Percentiles rank a stretch among this genome's conserved stretches.
phyloP scores from a whole-genome alignment of 345 rosid genomes.

The Sisymbrium altissimum region DNA sequence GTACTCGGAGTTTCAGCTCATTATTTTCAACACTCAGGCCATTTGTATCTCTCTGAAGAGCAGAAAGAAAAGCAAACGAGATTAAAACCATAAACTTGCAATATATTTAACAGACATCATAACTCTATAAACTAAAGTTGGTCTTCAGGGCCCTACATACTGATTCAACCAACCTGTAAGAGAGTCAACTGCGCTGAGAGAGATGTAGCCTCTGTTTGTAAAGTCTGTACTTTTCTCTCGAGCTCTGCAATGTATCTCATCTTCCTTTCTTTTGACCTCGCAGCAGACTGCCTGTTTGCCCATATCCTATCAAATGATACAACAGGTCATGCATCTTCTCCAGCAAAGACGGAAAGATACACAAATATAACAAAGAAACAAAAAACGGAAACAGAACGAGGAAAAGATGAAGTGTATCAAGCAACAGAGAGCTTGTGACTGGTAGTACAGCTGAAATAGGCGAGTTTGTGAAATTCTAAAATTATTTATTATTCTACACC shows the following conservation, averaged over 20 bases:
- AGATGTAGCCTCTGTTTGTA: slow-evolving; percentile 86
- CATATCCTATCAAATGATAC: slow-evolving; percentile 57
- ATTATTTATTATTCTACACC: background rate
- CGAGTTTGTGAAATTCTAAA: background rate
- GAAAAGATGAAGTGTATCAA: background rate
- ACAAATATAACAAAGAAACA: background rate
- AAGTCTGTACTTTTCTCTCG: slow-evolving; percentile 80
- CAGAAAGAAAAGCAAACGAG: background rate
- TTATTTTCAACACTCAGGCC: slow-evolving; percentile 76
- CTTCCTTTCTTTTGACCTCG: slow-evolving; percentile 96
- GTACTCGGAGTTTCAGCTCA: slow-evolving; percentile 84
- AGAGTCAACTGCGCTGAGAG: slow-evolving; percentile 84
- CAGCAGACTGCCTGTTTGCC: slow-evolving; percentile 98
- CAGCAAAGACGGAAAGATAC: background rate
- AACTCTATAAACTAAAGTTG: background rate
- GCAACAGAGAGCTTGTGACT: background rate
- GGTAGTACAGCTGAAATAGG: background rate
- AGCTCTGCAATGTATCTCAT: slow-evolving; percentile 93
- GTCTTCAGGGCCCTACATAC: background rate
- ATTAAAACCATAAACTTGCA: background rate
- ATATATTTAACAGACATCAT: background rate
- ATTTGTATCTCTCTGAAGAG: slow-evolving; percentile 73
- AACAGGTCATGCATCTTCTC: slow-evolving; percentile 15
- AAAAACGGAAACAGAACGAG: background rate
- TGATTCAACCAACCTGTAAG: slow-evolving; percentile 60